Base-by-base conservation (phyloP, 2,329 filamentous ascomycete species). In the Phaeosphaeriaceae sp. region DNA sequence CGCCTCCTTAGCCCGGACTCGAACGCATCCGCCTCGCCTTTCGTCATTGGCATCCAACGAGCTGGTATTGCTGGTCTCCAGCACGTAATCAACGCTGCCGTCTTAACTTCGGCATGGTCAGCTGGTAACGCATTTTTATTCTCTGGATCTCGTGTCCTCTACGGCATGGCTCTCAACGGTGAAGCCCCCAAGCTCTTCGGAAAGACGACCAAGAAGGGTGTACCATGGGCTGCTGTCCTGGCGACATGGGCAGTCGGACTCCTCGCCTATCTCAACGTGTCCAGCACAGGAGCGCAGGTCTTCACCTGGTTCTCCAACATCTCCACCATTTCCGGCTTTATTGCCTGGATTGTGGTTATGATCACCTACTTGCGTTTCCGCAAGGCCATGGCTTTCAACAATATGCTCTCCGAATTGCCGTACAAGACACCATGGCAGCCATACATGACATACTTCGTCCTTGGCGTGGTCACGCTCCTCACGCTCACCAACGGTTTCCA, bases 231-330 rank as follows among this genome's bases (percentile, higher is more conserved):
- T 8, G 76, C 75, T 52, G 79, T 82, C 19, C 60, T 77, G 3
- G 69, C 74, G 1, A 76, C 75, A 9, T 77, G 73, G 75, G 56
- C 78, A 13, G 80, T 84, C 57, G 78, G 79, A 11, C 72, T 78
- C 0, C 78, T 85, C 17, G 79, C 82, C 1, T 86, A 83, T 59
- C 75, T 86, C 21, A 85, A 83, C 57, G 78, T 82, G 21, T 81
- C 78, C 26, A 82, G 76, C 60, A 79, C 74, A 21, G 80, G 80
- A 3, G 76, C 78, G 5, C 78, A 80, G 23, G 75, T 84, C 13
- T 92, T 92, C 73, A 82, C 81, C 49, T 92, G 90, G 88, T 90
- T 92, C 74, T 84, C 87, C 65, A 91, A 90, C 73, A 86, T 92
- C 58, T 89, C 87, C 21, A 91, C 83, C 59, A 82, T 83, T 1